Percentiles rank a stretch among this genome's conserved stretches.
These are phyloP conservation scores for Chrysanthemum seticuspe DNA, from an alignment of 129 eudicot species.

Conservation along the genomic window DNA sequence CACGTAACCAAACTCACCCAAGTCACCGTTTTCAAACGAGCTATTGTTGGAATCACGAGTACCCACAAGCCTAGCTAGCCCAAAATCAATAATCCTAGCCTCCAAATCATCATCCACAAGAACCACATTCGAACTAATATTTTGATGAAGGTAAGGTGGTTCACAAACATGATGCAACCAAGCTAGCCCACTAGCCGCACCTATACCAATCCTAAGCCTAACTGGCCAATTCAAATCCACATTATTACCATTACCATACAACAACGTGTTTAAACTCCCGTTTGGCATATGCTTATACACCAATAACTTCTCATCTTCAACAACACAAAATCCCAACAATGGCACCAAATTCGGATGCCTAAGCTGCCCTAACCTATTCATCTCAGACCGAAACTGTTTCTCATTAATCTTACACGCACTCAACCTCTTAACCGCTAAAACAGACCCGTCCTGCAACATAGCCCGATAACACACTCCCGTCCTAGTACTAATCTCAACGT, in stretches of 20 bases:
- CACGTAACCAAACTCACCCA: slow-evolving; percentile 71
- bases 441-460: slow-evolving; percentile 60
- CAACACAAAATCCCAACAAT: slow-evolving; percentile 52
- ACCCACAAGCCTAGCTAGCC: slow-evolving; percentile 55
- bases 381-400: slow-evolving; percentile 67
- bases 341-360: slow-evolving; percentile 84
- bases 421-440: slow-evolving; percentile 57
- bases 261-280: slow-evolving; percentile 45
- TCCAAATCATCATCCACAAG: slow-evolving; percentile 62
- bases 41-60: slow-evolving; percentile 52
- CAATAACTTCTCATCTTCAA: slow-evolving; percentile 57
- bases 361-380: slow-evolving; percentile 65
- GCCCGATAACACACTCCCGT: slow-evolving; percentile 67
- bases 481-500: slow-evolving; percentile 46
- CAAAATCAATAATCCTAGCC: slow-evolving; percentile 60
- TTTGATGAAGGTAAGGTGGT: slow-evolving; percentile 57
- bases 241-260: slow-evolving; percentile 21
- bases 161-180: slow-evolving; percentile 78
- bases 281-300: slow-evolving; percentile 65
- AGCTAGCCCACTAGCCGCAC: slow-evolving; percentile 64
- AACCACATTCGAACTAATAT: slow-evolving; percentile 54
- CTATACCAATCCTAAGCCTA: slow-evolving; percentile 52
- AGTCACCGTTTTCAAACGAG: slow-evolving; percentile 56
- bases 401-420: slow-evolving; percentile 62
- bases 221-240: slow-evolving; percentile 49